Evolutionary conservation across 1,284 basidiomycete species (phyloP).

Genomic region (Gomphus bonarii): DNA sequence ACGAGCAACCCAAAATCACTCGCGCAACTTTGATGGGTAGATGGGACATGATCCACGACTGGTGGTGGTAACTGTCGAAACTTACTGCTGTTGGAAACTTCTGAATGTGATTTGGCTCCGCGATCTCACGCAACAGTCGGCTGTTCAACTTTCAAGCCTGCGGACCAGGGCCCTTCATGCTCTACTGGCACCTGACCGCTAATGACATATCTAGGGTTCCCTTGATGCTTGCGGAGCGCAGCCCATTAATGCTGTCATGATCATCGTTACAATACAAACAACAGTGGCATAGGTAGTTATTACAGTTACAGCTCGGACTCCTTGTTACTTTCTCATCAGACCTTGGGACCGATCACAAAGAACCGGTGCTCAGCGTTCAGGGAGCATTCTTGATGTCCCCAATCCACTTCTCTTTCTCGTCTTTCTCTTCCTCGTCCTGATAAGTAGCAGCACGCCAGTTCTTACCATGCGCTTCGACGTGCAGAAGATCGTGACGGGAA

Average conservation of each 20-base stretch:
- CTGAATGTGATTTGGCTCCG: background rate
- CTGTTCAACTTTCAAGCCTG: no score
- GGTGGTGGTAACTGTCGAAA: background rate
- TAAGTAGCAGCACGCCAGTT: constrained; percentile 2
- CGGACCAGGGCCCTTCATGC: no score
- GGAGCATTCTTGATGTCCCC: background rate
- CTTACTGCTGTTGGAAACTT: no score
- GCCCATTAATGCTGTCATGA: no score
- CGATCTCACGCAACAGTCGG: no score
- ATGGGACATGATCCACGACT: background rate
- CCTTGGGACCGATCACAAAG: background rate
- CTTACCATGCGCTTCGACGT: background rate
- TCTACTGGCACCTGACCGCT: no score
- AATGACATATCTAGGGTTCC: no score
- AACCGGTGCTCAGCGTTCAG: background rate
- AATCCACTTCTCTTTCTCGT: background rate
- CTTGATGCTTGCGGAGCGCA: no score
- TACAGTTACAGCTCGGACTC: background rate
- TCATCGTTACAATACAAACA: background rate
- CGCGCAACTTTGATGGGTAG: background rate
- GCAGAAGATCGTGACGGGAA: constrained; percentile 5
- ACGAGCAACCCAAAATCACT: background rate
- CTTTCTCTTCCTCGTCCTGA: background rate
- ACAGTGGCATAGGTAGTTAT: background rate
- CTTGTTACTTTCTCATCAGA: background rate